Evolutionary conservation across 1,284 basidiomycete genomes (phyloP).

Genomic region (Microbotryum saponariae): DNA sequence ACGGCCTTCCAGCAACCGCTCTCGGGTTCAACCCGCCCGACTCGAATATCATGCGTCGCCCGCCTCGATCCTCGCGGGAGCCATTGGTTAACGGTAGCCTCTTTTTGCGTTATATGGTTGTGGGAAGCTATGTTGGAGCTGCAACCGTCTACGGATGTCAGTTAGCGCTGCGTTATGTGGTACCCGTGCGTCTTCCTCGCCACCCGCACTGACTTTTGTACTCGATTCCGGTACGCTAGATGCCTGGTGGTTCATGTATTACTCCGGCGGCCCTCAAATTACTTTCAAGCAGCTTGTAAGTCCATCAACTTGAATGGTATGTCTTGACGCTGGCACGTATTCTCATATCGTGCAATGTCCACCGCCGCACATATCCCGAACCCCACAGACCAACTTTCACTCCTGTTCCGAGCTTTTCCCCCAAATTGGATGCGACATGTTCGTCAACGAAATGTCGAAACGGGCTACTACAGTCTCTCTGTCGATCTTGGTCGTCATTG

Average conservation of each 20-base stretch:
- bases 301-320: slow-evolving; percentile 27
- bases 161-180: neutral
- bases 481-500: slow-evolving; percentile 84
- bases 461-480: slow-evolving; percentile 92
- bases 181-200: neutral
- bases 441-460: slow-evolving; percentile 71
- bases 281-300: slow-evolving; percentile 82
- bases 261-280: slow-evolving; percentile 82
- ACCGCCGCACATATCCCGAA: neutral
- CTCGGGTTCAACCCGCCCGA: slow-evolving; percentile 96
- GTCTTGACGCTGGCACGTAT: neutral
- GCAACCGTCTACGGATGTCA: slow-evolving; percentile 80
- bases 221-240: slow-evolving; percentile 37
- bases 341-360: no score
- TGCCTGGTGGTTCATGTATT: slow-evolving; percentile 92
- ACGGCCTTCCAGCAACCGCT: slow-evolving; percentile 94
- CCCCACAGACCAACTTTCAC: slow-evolving; percentile 78
- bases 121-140: slow-evolving; percentile 87
- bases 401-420: slow-evolving; percentile 74
- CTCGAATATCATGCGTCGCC: slow-evolving; percentile 89
- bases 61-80: slow-evolving; percentile 78
- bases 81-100: slow-evolving; percentile 88
- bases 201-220: slow-evolving; percentile 49
- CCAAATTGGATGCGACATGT: slow-evolving; percentile 87
- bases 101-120: slow-evolving; percentile 88